A percentile compares a stretch with the other conserved stretches of the same genome.
These are phyloP conservation scores for Pythium aristosporum DNA, from an alignment of 352 stramenopile genomes.

Conservation along the genomic window DNA sequence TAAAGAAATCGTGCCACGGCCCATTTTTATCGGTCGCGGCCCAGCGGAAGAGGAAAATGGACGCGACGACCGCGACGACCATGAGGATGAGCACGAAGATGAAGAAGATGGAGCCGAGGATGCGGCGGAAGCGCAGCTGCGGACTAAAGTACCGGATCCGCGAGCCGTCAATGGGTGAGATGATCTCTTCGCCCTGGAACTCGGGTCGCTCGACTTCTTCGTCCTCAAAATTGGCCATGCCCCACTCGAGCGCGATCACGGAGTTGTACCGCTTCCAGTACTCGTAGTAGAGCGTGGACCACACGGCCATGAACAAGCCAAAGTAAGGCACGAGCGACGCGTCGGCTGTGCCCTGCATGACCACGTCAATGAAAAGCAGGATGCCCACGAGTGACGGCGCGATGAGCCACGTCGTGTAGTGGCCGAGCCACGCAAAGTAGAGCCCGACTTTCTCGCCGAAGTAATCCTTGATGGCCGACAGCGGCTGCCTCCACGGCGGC, in stretches of 20 bases:
- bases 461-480: conserved; percentile 74
- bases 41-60: conserved; percentile 78
- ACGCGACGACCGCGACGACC: conserved; percentile 59
- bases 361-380: conserved; percentile 85
- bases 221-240: conserved; percentile 71
- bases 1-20: conserved; percentile 62
- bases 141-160: conserved; percentile 81
- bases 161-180: conserved; percentile 68
- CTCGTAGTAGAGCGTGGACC: conserved; percentile 81
- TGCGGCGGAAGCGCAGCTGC: conserved; percentile 51
- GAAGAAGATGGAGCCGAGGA: conserved; percentile 77
- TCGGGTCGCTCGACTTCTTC: conserved; percentile 70
- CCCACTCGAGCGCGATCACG: conserved; percentile 67
- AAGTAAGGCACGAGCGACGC: conserved; percentile 66
- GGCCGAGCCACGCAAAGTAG: conserved; percentile 96
- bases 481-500: conserved; percentile 56
- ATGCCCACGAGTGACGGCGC: conserved; percentile 88
- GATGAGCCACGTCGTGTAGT: conserved; percentile 95
- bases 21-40: conserved; percentile 36
- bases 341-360: conserved; percentile 55
- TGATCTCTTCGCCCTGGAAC: conserved; percentile 70
- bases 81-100: conserved; percentile 69
- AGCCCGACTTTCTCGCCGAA: conserved; percentile 92
- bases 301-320: conserved; percentile 82
- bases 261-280: conserved; percentile 85